Conservation (phyloP, 1,284 basidiomycete species). For the Tremellales sp. region DNA sequence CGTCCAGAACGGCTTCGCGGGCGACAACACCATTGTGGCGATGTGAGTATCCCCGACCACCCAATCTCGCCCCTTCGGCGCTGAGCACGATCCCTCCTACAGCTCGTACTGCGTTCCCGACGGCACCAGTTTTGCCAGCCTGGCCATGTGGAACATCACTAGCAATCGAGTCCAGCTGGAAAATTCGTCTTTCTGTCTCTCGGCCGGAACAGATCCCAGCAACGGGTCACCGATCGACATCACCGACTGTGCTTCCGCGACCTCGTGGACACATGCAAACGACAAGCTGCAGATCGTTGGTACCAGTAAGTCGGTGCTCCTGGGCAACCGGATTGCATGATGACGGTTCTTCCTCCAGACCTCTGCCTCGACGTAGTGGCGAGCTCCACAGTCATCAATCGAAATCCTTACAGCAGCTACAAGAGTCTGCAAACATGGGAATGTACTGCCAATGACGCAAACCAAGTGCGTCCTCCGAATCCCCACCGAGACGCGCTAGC, state of each 20-base stretch:
- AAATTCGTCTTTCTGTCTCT: constrained; percentile 15
- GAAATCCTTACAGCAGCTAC: constrained; percentile 14
- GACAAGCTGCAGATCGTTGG: background rate
- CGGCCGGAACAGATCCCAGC: constrained; percentile 15
- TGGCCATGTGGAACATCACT: constrained; percentile 9
- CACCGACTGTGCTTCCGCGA: background rate
- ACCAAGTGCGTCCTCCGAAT: constrained; percentile 22
- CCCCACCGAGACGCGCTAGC: too few species aligned
- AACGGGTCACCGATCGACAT: constrained; percentile 27
- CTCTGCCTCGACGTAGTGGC: constrained; percentile 19
- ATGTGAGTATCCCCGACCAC: constrained; percentile 2
- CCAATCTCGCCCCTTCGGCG: background rate
- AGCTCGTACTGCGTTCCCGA: constrained; percentile 5
- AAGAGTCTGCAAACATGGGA: constrained; percentile 21
- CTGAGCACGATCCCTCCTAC: background rate
- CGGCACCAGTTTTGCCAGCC: constrained; percentile 1
- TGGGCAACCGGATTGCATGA: background rate
- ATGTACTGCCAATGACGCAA: constrained; percentile 19
- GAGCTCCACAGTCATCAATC: constrained; percentile 6
- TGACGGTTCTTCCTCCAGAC: constrained; percentile 4
- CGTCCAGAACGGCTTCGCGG: constrained; percentile 7
- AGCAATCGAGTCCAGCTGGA: constrained; percentile 3
- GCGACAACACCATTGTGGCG: constrained; percentile 3
- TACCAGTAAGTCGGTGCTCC: background rate
- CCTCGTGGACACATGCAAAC: background rate